These are phyloP conservation scores for Torrubiella hemipterigena DNA, from an alignment of 2,329 filamentous ascomycete genomes.

Conservation along the genomic window DNA sequence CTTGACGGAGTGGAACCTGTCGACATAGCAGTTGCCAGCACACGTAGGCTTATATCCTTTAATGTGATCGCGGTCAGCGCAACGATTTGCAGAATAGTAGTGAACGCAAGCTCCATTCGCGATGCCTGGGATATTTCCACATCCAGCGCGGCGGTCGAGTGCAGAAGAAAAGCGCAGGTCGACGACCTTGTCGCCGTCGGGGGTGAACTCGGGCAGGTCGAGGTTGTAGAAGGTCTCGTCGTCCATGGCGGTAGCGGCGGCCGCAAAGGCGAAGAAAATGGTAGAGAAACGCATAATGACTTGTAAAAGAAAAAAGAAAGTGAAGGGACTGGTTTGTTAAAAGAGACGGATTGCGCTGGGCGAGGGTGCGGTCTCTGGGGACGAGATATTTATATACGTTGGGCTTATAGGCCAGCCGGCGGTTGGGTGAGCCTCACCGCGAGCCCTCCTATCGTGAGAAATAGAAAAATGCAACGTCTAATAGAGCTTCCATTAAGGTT, in stretches of 20 bases:
- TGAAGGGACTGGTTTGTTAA: no score
- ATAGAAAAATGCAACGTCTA: no score
- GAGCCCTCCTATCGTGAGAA: no score
- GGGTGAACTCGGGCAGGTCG: slow-evolving; percentile 4
- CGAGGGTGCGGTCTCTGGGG: no score
- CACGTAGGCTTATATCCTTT: slow-evolving; percentile 7
- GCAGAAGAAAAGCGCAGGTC: slow-evolving; percentile 1
- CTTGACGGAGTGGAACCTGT: slow-evolving; percentile 4
- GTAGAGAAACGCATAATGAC: no score
- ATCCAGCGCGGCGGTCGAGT: slow-evolving; percentile 3
- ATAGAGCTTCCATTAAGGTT: no score
- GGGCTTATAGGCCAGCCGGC: no score
- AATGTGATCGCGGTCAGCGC: slow-evolving; percentile 4
- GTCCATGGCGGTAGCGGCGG: neutral
- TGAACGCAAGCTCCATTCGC: slow-evolving; percentile 6
- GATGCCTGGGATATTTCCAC: slow-evolving; percentile 1
- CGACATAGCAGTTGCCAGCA: slow-evolving; percentile 7
- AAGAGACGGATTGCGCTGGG: no score
- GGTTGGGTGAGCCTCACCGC: no score
- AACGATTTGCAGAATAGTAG: slow-evolving; percentile 4
- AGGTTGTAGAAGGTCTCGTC: slow-evolving; percentile 6
- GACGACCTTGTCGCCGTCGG: slow-evolving; percentile 4
- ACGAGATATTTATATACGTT: no score
- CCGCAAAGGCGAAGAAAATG: no score
- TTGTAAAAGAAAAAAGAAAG: no score